Evolutionary conservation across 176 grass and related monocot species (phyloP).

Genomic region (Carex kokanica): DNA sequence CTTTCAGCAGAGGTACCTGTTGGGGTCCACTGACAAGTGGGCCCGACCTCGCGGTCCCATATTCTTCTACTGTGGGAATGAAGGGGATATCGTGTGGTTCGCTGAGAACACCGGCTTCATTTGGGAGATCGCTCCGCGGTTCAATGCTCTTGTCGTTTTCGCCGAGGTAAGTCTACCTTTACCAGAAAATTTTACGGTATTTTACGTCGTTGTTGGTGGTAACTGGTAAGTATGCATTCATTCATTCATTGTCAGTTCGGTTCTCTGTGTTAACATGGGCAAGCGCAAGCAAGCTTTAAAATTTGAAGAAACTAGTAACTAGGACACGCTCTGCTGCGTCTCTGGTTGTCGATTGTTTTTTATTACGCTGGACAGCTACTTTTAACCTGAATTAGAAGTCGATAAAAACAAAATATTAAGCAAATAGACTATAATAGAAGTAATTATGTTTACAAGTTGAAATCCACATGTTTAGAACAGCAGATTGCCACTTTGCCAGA

Average conservation of each 20-base stretch:
- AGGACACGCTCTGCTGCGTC: neutral
- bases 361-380: neutral
- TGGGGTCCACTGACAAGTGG: conserved; percentile 46
- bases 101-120: conserved; percentile 84
- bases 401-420: neutral
- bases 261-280: neutral
- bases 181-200: neutral
- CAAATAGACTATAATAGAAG: neutral
- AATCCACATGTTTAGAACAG: neutral
- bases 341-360: neutral
- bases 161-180: conserved; percentile 48
- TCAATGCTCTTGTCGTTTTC: conserved; percentile 90
- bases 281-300: neutral
- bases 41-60: conserved; percentile 49
- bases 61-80: conserved; percentile 99
- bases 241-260: no score
- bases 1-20: conserved; percentile 82
- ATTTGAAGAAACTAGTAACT: neutral
- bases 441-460: neutral
- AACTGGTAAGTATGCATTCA: neutral
- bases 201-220: neutral
- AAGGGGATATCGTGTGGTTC: conserved; percentile 97
- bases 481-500: no score
- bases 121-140: conserved; percentile 81
- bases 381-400: neutral